These are phyloP conservation scores for Clavispora santaluciae DNA, from an alignment of 805 yeast genomes.

Conservation along the genomic window DNA sequence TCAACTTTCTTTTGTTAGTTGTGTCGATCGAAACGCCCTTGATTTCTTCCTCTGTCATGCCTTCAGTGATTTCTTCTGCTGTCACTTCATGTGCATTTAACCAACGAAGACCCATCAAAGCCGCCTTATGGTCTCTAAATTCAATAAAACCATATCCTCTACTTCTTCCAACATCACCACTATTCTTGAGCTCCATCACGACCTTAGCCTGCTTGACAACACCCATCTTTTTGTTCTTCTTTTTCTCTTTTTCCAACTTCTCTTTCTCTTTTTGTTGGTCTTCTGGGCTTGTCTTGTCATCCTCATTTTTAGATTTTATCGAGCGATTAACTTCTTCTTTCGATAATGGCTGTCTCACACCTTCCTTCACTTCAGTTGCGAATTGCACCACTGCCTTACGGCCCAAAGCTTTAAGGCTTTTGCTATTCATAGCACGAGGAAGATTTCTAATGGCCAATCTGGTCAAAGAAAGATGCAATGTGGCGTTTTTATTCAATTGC, in stretches of 20 bases:
- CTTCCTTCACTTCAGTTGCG: constrained; percentile 80
- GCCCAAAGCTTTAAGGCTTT: constrained; percentile 84
- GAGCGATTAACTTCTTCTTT: constrained; percentile 88
- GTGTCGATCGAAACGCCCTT: constrained; percentile 52
- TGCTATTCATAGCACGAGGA: constrained; percentile 88
- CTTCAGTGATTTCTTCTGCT: constrained; percentile 61
- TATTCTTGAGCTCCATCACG: constrained; percentile 85
- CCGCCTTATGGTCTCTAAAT: constrained; percentile 84
- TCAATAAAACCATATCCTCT: constrained; percentile 97
- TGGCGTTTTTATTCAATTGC: constrained; percentile 85
- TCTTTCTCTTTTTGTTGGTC: constrained; percentile 19
- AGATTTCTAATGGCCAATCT: constrained; percentile 91
- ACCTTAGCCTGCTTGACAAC: constrained; percentile 92
- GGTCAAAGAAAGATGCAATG: constrained; percentile 88
- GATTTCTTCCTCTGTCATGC: constrained; percentile 65
- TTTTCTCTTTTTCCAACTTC: constrained; percentile 23
- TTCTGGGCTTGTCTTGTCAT: constrained; percentile 18
- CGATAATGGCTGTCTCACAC: constrained; percentile 73
- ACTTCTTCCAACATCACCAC: constrained; percentile 83
- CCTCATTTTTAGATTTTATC: constrained; percentile 54
- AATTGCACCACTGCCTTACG: constrained; percentile 92
- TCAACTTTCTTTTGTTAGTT: constrained; percentile 62
- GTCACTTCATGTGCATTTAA: constrained; percentile 88
- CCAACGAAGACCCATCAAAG: constrained; percentile 96
- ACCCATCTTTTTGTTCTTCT: constrained; percentile 74